Evolutionary conservation across 208 protist species (phyloP).

Genomic region (Leptomonas pyrrhocoris): DNA sequence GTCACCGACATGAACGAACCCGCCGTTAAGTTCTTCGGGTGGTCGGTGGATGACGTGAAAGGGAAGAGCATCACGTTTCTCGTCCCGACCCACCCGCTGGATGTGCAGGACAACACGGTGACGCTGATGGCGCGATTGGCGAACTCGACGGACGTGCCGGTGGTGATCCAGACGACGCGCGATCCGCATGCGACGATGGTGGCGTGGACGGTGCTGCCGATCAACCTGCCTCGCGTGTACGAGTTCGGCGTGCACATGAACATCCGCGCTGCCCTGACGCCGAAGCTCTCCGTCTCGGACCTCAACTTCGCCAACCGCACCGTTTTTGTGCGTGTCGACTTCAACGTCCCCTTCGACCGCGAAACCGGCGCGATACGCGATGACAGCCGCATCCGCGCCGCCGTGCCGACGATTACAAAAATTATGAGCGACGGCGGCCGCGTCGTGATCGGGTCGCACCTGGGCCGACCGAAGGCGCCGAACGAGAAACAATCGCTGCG

Average conservation of each 20-base stretch:
- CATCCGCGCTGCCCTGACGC: slow-evolving; percentile 80
- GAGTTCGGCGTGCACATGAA: slow-evolving; percentile 92
- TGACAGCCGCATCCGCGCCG: slow-evolving; percentile 95
- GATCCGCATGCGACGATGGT: slow-evolving; percentile 90
- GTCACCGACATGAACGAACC: slow-evolving; percentile 87
- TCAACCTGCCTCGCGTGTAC: slow-evolving; percentile 77
- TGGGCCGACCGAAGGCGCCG: slow-evolving; percentile 98
- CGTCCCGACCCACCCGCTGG: slow-evolving; percentile 81
- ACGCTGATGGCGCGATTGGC: slow-evolving; percentile 72
- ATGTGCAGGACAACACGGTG: slow-evolving; percentile 83
- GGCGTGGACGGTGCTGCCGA: slow-evolving; percentile 84
- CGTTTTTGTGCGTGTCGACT: slow-evolving; percentile 97
- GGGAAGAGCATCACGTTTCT: slow-evolving; percentile 92
- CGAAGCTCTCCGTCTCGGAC: slow-evolving; percentile 90
- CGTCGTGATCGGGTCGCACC: slow-evolving; percentile 96
- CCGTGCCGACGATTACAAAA: slow-evolving; percentile 97
- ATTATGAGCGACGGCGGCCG: slow-evolving; percentile 89
- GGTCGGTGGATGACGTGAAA: slow-evolving; percentile 61
- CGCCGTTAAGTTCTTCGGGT: slow-evolving; percentile 83
- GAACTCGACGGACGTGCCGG: slow-evolving; percentile 64
- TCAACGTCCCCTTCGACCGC: slow-evolving; percentile 98
- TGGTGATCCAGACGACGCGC: slow-evolving; percentile 87
- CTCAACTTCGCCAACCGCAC: slow-evolving; percentile 90
- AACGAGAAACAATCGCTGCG: slow-evolving; percentile 91
- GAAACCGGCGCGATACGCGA: slow-evolving; percentile 94